Evolutionary conservation across 352 stramenopile genomes (phyloP).

Genomic region (Peronospora destructor): DNA sequence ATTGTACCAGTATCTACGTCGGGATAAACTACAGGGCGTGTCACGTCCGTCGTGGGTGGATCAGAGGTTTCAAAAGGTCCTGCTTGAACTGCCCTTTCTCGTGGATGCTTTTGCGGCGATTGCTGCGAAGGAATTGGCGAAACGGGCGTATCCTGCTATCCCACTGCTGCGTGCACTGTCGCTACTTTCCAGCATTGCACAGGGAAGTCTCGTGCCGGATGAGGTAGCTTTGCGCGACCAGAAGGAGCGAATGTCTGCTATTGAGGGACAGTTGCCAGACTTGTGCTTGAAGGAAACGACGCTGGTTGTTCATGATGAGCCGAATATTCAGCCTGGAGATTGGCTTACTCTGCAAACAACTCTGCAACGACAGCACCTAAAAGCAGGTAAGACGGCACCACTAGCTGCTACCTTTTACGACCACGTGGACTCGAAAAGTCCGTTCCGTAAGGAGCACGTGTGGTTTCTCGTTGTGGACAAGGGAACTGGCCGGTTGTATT

Average conservation of each 20-base stretch:
- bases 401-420: constrained; percentile 66
- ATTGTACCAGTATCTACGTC: constrained; percentile 70
- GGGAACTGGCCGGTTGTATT: constrained; percentile 44
- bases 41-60: constrained; percentile 68
- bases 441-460: constrained; percentile 68
- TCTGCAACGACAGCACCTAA: constrained; percentile 46
- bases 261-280: constrained; percentile 29
- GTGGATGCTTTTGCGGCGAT: constrained; percentile 67
- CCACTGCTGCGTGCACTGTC: constrained; percentile 51
- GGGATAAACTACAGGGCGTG: constrained; percentile 58
- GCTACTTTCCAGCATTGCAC: constrained; percentile 60
- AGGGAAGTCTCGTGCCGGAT: constrained; percentile 65
- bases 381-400: constrained; percentile 32
- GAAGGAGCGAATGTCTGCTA: constrained; percentile 29
- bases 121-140: constrained; percentile 56
- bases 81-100: constrained; percentile 71
- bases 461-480: constrained; percentile 72
- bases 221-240: constrained; percentile 54
- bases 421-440: constrained; percentile 50
- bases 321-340: constrained; percentile 63
- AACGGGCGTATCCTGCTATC: constrained; percentile 50
- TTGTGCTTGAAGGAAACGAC: constrained; percentile 31
- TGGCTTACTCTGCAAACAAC: constrained; percentile 67
- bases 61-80: constrained; percentile 50
- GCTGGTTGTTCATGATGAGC: constrained; percentile 56